A percentile compares a stretch with the other conserved stretches of the same genome.
These are phyloP conservation scores for Huntiella decipiens DNA, from an alignment of 2,329 filamentous ascomycete genomes.

Conservation along the genomic window DNA sequence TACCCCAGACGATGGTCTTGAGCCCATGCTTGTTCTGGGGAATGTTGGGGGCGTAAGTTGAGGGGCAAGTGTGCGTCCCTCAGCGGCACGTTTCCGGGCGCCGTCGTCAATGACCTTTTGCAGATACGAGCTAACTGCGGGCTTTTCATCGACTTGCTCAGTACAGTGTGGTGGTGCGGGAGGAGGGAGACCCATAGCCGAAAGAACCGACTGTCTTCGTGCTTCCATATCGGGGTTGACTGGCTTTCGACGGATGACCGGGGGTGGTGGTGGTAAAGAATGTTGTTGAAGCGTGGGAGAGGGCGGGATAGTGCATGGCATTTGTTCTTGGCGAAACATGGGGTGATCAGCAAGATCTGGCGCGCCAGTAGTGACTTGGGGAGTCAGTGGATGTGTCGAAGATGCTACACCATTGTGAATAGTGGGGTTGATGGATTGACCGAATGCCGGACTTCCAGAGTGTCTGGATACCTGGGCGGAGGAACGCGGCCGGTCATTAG, in stretches of 20 bases:
- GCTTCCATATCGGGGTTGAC: constrained; percentile 5
- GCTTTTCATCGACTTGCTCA: constrained; percentile 33
- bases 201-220: constrained; percentile 2
- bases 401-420: neutral
- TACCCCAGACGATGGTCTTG: neutral
- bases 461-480: neutral
- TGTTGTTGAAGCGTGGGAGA: constrained; percentile 9
- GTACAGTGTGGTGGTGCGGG: constrained; percentile 23
- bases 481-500: constrained; percentile 13
- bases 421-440: neutral
- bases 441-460: too few species aligned
- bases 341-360: neutral
- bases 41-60: neutral
- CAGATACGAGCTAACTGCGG: constrained; percentile 39
- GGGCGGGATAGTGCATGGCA: constrained; percentile 11
- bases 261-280: neutral
- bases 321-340: neutral
- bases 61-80: constrained; percentile 10
- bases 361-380: neutral
- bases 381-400: neutral
- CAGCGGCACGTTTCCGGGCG: constrained; percentile 27
- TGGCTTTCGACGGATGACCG: constrained; percentile 7
- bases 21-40: too few species aligned
- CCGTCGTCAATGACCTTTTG: constrained; percentile 15
- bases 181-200: constrained; percentile 1